These are phyloP conservation scores for Davidsoniella australis DNA, from an alignment of 2,329 filamentous ascomycete genomes.

Conservation along the genomic window DNA sequence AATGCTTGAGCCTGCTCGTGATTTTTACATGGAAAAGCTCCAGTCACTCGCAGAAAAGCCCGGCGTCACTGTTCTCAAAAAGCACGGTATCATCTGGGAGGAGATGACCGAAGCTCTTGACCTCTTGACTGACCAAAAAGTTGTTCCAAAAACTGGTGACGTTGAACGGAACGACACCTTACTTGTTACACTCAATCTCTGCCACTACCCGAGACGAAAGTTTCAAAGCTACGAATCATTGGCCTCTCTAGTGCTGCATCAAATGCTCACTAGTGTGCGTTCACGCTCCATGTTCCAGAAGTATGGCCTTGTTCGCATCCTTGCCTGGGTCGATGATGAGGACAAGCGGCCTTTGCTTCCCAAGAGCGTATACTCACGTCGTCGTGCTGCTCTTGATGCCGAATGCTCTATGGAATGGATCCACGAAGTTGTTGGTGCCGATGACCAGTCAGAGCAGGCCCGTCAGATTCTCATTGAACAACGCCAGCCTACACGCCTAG, in stretches of 20 bases:
- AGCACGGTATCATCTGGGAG: constrained; percentile 41
- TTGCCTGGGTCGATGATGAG: constrained; percentile 51
- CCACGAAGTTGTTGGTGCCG: constrained; percentile 36
- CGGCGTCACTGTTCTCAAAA: constrained; percentile 32
- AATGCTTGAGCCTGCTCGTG: constrained; percentile 55
- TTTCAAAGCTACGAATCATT: constrained; percentile 39
- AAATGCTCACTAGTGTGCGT: constrained; percentile 43
- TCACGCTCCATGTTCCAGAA: constrained; percentile 46
- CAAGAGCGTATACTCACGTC: constrained; percentile 35
- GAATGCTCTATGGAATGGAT: constrained; percentile 44
- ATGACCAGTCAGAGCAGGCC: constrained; percentile 16
- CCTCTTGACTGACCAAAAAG: constrained; percentile 37
- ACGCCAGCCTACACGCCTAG: constrained; percentile 24
- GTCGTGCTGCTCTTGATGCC: constrained; percentile 37
- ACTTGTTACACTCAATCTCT: constrained; percentile 54
- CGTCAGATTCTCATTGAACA: constrained; percentile 13
- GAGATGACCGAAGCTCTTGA: constrained; percentile 38
- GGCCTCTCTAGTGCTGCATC: constrained; percentile 39
- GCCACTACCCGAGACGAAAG: constrained; percentile 31
- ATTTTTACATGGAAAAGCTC: constrained; percentile 44
- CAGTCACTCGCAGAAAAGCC: constrained; percentile 33
- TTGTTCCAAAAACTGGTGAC: constrained; percentile 22
- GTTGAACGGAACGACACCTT: constrained; percentile 51
- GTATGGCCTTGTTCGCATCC: constrained; percentile 64
- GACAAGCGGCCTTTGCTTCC: constrained; percentile 47